Conservation (phyloP, 2,329 filamentous ascomycete genomes). For the Teratosphaeria destructans region DNA sequence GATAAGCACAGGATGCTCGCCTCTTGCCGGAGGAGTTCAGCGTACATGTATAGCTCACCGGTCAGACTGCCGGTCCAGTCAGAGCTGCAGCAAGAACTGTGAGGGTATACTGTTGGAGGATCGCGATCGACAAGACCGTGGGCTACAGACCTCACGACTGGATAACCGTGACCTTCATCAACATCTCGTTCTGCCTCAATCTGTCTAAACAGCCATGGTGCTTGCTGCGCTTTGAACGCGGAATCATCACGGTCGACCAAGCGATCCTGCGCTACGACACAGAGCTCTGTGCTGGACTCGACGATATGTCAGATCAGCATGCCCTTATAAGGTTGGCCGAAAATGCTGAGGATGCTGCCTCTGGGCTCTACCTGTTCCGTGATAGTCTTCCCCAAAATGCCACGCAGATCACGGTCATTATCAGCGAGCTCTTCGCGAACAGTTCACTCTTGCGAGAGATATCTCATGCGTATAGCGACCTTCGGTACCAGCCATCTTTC, state of each 20-base stretch:
- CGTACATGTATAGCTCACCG: not conserved
- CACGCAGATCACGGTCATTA: slow-evolving; percentile 43
- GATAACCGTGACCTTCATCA: not conserved
- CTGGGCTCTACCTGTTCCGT: slow-evolving; percentile 40
- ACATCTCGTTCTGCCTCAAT: not conserved
- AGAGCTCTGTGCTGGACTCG: not conserved
- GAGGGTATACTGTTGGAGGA: not conserved
- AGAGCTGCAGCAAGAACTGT: not conserved
- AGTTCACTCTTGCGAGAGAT: slow-evolving; percentile 41
- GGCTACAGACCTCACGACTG: not conserved
- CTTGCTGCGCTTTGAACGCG: not conserved
- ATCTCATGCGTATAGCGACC: slow-evolving; percentile 32
- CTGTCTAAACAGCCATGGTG: not conserved
- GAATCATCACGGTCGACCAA: not conserved
- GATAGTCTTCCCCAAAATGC: slow-evolving; percentile 40
- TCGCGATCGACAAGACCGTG: not conserved
- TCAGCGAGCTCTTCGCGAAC: slow-evolving; percentile 46
- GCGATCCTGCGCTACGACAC: not conserved
- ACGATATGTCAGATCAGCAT: not conserved
- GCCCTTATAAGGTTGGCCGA: slow-evolving; percentile 32
- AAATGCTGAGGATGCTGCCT: slow-evolving; percentile 43
- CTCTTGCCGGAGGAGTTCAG: not conserved
- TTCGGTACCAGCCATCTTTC: slow-evolving; percentile 29
- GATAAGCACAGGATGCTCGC: not conserved
- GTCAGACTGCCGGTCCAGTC: not conserved